phyloP scores from a whole-genome alignment of 2,329 filamentous ascomycete species.

The Scedosporium aurantiacum region DNA sequence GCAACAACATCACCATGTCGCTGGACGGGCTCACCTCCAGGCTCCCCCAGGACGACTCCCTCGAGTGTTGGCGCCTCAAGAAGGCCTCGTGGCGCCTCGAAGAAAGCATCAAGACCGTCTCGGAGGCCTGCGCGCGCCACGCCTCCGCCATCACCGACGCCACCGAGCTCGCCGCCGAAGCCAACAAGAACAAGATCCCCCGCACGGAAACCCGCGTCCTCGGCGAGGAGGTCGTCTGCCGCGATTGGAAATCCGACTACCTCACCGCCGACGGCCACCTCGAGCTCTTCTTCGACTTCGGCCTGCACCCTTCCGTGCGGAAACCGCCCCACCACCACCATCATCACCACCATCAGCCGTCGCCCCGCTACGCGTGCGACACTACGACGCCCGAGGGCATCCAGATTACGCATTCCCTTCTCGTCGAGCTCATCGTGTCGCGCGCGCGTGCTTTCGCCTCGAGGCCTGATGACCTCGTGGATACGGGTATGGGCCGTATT shows the following conservation, averaged over 20 bases:
- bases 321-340: constrained; percentile 32
- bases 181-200: constrained; percentile 42
- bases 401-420: constrained; percentile 70
- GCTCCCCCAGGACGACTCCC: constrained; percentile 58
- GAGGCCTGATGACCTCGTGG: constrained; percentile 58
- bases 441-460: constrained; percentile 75
- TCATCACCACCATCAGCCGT: constrained; percentile 18
- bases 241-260: constrained; percentile 77
- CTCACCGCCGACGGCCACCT: constrained; percentile 45
- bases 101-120: constrained; percentile 70
- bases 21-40: constrained; percentile 73
- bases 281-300: constrained; percentile 58
- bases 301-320: constrained; percentile 37
- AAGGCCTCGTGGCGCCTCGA: constrained; percentile 91
- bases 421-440: constrained; percentile 87
- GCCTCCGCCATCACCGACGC: constrained; percentile 34
- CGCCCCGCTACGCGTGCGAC: constrained; percentile 61
- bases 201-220: constrained; percentile 69
- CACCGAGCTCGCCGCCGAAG: constrained; percentile 30
- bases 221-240: constrained; percentile 70
- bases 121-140: constrained; percentile 72
- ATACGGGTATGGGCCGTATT: constrained; percentile 82
- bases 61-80: constrained; percentile 76
- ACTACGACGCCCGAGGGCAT: constrained; percentile 64
- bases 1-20: constrained; percentile 67